phyloP scores from a whole-genome alignment of 345 rosid genomes.

The Eucalyptus camaldulensis region DNA sequence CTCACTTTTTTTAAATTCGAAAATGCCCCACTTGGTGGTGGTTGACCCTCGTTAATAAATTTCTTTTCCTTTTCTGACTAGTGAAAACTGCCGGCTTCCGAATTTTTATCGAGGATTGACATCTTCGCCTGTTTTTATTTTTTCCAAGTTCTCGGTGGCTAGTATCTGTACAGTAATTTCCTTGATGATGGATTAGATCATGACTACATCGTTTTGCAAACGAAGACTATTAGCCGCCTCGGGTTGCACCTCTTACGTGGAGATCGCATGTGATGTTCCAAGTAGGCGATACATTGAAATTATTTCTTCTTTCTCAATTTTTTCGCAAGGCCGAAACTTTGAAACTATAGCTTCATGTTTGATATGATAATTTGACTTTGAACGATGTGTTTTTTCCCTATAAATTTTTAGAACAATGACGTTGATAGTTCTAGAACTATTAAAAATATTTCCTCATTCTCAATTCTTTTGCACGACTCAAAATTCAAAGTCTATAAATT shows the following conservation, averaged over 20 bases:
- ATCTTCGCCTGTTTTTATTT: neutral
- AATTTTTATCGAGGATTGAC: neutral
- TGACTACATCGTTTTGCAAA: accelerated
- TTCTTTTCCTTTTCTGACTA: neutral
- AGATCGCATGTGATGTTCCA: accelerated
- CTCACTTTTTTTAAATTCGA: too few species aligned
- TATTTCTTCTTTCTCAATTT: accelerated
- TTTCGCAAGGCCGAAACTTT: accelerated
- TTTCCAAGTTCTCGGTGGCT: neutral
- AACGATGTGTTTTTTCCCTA: accelerated
- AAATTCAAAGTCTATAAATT: too few species aligned
- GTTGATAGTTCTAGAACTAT: accelerated
- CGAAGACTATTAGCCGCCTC: accelerated
- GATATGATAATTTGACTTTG: accelerated
- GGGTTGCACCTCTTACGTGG: accelerated
- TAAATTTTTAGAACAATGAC: too few species aligned
- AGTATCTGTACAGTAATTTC: neutral
- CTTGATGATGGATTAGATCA: accelerated
- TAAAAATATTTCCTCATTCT: too few species aligned
- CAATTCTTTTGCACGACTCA: accelerated
- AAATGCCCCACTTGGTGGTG: too few species aligned
- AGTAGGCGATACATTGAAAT: accelerated
- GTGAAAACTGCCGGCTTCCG: neutral
- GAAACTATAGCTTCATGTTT: too few species aligned
- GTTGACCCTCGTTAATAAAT: neutral